Base-by-base conservation (phyloP, 345 rosid genomes). In the Salix viminalis region DNA sequence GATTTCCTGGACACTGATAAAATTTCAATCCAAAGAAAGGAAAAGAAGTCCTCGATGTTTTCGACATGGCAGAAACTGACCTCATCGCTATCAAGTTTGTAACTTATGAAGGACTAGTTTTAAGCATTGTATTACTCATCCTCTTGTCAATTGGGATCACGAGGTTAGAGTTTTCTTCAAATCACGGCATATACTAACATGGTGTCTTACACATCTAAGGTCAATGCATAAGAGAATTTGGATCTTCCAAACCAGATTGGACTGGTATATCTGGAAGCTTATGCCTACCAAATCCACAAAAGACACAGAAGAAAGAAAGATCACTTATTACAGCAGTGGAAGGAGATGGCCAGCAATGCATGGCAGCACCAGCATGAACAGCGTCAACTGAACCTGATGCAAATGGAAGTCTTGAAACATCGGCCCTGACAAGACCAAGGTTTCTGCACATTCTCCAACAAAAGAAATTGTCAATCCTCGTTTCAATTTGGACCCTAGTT, bases 281-380 rank as follows among this genome's bases (percentile, higher is more conserved):
- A 24, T 72, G 69, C 24, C n/a, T 36, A 74, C 39, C 28, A 23
- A 77, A 21, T 46, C 16, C 7, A 24, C 65, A 62, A 28, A 61
- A 11, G 58, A 41, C 70, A 21, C 15, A 3, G 23, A 46, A 32
- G 69, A 24, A 72, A 71, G 65, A 70, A 66, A 60, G n/a, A 71
- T 41, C 60, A 78, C 88, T 85, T 86, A 90, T 85, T 86, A 90
- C 98, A 70, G 98, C 99, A 83, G 88, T 96, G 7, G 99, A 91
- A 83, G 96, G 88, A 77, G 98, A 91, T 65, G 99, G 94, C 97
- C 99, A 96, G 78, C 98, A 96, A 62, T 93, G 98, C 62, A 96
- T 76, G 32, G 99, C 99, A 5, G 97, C 98, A 76, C 94, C 98
- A 79, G 98, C 99, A 79, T 96, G 99, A 74, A 93, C 87, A 67